Base-by-base conservation (phyloP, 164 flowering plant genomes). In the Paratinospora sagittata region DNA sequence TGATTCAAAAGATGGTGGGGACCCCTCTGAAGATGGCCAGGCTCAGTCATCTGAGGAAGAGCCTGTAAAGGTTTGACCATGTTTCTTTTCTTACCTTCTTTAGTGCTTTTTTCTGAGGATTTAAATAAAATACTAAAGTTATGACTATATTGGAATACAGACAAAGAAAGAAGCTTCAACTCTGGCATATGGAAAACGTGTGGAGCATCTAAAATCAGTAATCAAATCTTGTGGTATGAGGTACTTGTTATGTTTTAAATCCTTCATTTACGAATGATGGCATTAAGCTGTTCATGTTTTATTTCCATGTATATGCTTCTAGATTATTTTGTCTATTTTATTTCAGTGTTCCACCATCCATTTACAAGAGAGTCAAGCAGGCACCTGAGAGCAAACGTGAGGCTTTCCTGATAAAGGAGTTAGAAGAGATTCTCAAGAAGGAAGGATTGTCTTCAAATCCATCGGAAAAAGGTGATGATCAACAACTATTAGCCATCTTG, bases 171-270 rank as follows among this genome's bases (percentile, higher is more conserved):
- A 84, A 81, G 82, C 73, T 45, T 61, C 89, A 66, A 77, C 87
- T 67, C 84, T 81, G 49, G 85, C 61, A 63, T 86, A 89, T 85
- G 96, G 98, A 14, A 95, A 89, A 78, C 88, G 79, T 24, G 98
- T 90, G 43, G 98, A 95, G 83, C 88, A 85, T 77, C 84, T 95
- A 3, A 95, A 85, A 81, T 83, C 91, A 65, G 76, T 95, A 55
- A 95, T 92, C 72, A 95, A 90, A 82, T 78, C 93, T 5, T 92
- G 98, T 81, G 98, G 93, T 60, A 84, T 95, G 89, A 88, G 93
- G 99, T 95, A 75, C 67, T 19, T 26, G 19, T 43, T 66, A 26
- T 66, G 33, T 52, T 30, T 52, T 52, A 17, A 19, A 52, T 52
- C 60, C 64, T 63, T 45, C 5, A 65, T 37, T 61, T 52, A 69